A percentile compares a stretch with the other conserved stretches of the same genome.
Evolutionary conservation across 306 rosid species (phyloP).

Genomic region (Arachis stenosperma): DNA sequence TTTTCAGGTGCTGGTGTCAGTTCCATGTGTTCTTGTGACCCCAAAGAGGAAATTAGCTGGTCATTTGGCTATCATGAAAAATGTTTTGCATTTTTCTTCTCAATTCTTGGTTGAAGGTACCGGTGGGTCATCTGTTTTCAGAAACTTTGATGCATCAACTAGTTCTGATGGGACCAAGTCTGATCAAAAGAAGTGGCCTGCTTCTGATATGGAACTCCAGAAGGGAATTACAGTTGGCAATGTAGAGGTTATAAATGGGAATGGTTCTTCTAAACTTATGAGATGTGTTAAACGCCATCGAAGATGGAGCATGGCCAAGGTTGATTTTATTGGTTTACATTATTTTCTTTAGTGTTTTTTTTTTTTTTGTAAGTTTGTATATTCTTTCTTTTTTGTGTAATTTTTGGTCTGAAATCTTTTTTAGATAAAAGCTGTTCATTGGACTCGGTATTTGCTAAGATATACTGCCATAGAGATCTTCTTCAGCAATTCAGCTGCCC

Average conservation of each 20-base stretch:
- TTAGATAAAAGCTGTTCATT: slow-evolving; percentile 87
- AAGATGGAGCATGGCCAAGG: slow-evolving; percentile 95
- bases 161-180: slow-evolving; percentile 66
- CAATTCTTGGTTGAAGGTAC: slow-evolving; percentile 93
- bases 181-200: slow-evolving; percentile 73
- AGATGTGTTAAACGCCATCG: slow-evolving; percentile 88
- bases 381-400: neutral
- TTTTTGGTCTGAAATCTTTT: slow-evolving; percentile 41
- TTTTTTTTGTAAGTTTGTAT: slow-evolving; percentile 15
- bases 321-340: slow-evolving; percentile 43
- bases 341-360: slow-evolving; percentile 14
- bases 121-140: slow-evolving; percentile 89
- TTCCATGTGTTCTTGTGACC: slow-evolving; percentile 84
- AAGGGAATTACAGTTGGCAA: slow-evolving; percentile 55
- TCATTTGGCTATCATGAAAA: slow-evolving; percentile 89
- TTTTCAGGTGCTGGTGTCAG: slow-evolving; percentile 84
- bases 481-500: slow-evolving; percentile 87
- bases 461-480: slow-evolving; percentile 91
- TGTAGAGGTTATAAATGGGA: slow-evolving; percentile 58
- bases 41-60: slow-evolving; percentile 94
- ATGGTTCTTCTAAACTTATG: slow-evolving; percentile 55
- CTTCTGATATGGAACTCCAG: slow-evolving; percentile 64
- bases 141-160: slow-evolving; percentile 63
- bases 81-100: slow-evolving; percentile 87
- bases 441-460: slow-evolving; percentile 95